A percentile compares a stretch with the other conserved stretches of the same genome.
Conservation (phyloP, 1,284 basidiomycete species). For the Cutaneotrichosporon sp. region DNA sequence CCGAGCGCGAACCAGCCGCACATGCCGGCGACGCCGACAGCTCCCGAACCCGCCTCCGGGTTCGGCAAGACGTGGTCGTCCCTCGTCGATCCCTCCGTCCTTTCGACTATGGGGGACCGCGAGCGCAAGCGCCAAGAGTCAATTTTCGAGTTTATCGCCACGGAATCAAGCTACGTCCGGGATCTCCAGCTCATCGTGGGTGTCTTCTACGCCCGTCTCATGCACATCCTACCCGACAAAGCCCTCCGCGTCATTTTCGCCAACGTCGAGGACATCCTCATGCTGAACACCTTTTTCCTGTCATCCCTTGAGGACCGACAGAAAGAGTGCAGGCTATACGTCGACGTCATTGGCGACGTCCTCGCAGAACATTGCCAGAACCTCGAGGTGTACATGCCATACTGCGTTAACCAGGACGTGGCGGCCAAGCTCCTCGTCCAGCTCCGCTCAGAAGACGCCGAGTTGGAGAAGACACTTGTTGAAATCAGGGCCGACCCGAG, state of each 20-base stretch:
- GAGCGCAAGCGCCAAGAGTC: constrained; percentile 82
- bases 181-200: constrained; percentile 82
- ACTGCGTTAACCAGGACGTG: constrained; percentile 82
- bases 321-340: constrained; percentile 79
- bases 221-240: constrained; percentile 68
- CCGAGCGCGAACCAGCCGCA: no score
- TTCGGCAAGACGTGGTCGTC: constrained; percentile 76
- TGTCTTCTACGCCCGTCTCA: constrained; percentile 74
- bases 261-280: constrained; percentile 83
- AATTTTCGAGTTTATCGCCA: constrained; percentile 87
- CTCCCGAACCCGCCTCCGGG: constrained; percentile 7
- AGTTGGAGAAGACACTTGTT: constrained; percentile 52
- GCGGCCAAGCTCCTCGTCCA: constrained; percentile 75
- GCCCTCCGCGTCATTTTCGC: constrained; percentile 81
- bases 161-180: constrained; percentile 79
- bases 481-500: constrained; percentile 55
- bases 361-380: constrained; percentile 66
- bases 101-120: constrained; percentile 66
- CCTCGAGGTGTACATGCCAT: constrained; percentile 76
- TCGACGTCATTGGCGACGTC: constrained; percentile 83
- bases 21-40: no score
- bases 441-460: constrained; percentile 62
- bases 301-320: constrained; percentile 85
- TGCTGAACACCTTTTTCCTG: constrained; percentile 80
- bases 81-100: constrained; percentile 72